A percentile compares a stretch with the other conserved stretches of the same genome.
Conservation (phyloP, 805 yeast species). For the Starmerella stigmatis region DNA sequence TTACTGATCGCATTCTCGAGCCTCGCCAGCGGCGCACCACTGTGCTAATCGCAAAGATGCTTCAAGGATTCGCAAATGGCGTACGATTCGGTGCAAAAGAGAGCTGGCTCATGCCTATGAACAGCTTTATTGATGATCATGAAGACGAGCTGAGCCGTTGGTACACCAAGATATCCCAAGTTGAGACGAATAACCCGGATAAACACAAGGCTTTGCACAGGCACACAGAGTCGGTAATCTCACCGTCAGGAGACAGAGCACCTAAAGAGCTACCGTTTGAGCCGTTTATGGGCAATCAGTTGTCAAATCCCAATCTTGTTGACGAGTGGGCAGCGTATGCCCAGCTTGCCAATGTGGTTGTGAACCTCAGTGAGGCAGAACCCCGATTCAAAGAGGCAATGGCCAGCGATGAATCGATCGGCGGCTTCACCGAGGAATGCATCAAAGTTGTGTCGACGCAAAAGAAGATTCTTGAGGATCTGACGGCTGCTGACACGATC, state of each 20-base stretch:
- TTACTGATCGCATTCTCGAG: constrained; percentile 59
- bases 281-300: constrained; percentile 26
- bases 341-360: constrained; percentile 21
- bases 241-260: constrained; percentile 18
- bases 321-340: constrained; percentile 30
- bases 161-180: constrained; percentile 52
- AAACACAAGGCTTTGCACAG: background rate
- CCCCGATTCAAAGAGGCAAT: background rate
- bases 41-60: constrained; percentile 62
- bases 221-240: background rate
- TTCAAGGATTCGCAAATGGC: constrained; percentile 71
- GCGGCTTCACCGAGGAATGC: constrained; percentile 16
- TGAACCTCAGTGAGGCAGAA: background rate
- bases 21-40: constrained; percentile 66
- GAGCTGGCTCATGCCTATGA: constrained; percentile 63
- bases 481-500: constrained; percentile 27
- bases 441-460: constrained; percentile 11
- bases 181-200: background rate
- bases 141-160: constrained; percentile 53
- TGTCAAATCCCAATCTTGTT: constrained; percentile 31
- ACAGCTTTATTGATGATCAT: constrained; percentile 52
- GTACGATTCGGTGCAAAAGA: constrained; percentile 71
- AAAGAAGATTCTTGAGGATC: constrained; percentile 2
- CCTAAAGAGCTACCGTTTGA: constrained; percentile 23
- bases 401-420: constrained; percentile 13